phyloP scores from a whole-genome alignment of 495 filamentous ascomycete species.

The Mycothermus thermophilus region DNA sequence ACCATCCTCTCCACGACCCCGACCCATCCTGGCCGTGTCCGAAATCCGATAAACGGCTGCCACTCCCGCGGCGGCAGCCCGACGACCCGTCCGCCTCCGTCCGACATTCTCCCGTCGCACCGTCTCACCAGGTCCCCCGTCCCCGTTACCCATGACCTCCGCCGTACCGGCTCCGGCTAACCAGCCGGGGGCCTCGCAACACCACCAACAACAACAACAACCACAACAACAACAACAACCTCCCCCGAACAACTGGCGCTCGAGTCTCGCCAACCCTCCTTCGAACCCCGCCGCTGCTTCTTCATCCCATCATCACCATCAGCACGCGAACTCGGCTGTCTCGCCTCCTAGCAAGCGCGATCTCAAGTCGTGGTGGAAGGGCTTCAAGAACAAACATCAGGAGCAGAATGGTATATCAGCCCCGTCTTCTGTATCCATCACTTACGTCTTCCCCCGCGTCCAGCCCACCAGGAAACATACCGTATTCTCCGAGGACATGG shows the following conservation, averaged over 20 bases:
- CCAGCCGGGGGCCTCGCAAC: not conserved
- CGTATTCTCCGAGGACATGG: constrained; percentile 12
- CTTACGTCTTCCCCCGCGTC: too few species aligned
- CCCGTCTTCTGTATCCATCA: constrained; percentile 8
- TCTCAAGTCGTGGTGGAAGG: constrained; percentile 83
- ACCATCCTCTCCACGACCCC: too few species aligned
- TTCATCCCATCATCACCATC: too few species aligned
- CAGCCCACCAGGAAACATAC: constrained; percentile 5
- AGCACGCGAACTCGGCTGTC: constrained; percentile 17
- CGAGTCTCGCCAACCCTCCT: not conserved
- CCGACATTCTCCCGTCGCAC: too few species aligned
- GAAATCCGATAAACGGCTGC: too few species aligned
- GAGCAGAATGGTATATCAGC: constrained; percentile 56
- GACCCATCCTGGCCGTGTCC: too few species aligned
- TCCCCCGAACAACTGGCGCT: not conserved
- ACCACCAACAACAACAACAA: constrained; percentile 4
- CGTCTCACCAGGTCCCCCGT: too few species aligned
- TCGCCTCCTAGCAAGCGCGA: constrained; percentile 66
- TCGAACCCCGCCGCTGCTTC: too few species aligned
- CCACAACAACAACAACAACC: constrained; percentile 1
- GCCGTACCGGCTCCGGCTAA: not conserved
- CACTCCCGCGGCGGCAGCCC: too few species aligned
- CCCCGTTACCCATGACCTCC: too few species aligned
- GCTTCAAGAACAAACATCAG: constrained; percentile 67
- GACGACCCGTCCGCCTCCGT: too few species aligned